phyloP scores from a whole-genome alignment of 441 rosid species.

The Arabidopsis hybrid region DNA sequence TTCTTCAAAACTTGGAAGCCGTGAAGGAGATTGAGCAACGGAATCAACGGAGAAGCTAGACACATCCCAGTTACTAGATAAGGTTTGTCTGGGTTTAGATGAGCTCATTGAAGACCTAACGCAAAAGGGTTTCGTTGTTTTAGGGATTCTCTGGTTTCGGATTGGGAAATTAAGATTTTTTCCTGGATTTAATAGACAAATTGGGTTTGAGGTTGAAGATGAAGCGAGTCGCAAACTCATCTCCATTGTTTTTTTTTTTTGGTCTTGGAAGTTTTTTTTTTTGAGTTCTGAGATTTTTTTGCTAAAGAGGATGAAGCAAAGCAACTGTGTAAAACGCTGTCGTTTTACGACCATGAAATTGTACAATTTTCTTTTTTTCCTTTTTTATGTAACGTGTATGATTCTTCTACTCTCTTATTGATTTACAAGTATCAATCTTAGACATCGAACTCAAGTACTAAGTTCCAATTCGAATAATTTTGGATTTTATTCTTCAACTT shows the following conservation, averaged over 20 bases:
- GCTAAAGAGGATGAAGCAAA: conserved; percentile 26
- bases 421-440: conserved; percentile 5
- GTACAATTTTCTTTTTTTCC: neutral
- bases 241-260: conserved; percentile 30
- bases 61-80: conserved; percentile 78
- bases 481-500: neutral
- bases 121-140: conserved; percentile 43
- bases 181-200: conserved; percentile 11
- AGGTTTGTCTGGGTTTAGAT: conserved; percentile 44
- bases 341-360: neutral
- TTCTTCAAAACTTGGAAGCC: conserved; percentile 79
- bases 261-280: neutral
- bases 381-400: conserved; percentile 17
- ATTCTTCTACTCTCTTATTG: conserved; percentile 18
- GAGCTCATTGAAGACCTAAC: conserved; percentile 56
- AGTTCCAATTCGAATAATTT: conserved; percentile 9
- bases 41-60: conserved; percentile 47
- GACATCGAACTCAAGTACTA: conserved; percentile 13
- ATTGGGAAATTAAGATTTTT: neutral
- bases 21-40: conserved; percentile 54
- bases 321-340: conserved; percentile 12
- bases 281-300: conserved; percentile 6
- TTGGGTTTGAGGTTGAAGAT: conserved; percentile 39
- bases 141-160: conserved; percentile 23
- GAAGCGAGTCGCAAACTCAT: conserved; percentile 42